Conservation (phyloP, 371 early-diverging fungal species). For the Nematocida sp. region DNA sequence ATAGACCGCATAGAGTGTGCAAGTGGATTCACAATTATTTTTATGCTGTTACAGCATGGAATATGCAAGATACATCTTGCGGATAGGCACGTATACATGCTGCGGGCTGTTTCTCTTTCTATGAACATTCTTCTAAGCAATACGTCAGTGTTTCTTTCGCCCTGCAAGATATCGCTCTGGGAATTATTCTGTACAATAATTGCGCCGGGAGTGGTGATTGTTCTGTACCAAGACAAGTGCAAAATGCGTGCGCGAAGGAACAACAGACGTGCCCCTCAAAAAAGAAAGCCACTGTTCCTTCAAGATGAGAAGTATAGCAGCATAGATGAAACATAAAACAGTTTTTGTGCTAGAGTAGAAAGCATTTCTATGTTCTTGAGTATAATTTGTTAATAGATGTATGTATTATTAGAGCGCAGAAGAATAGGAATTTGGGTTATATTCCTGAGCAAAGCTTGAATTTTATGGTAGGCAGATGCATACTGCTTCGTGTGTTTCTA, state of each 20-base stretch:
- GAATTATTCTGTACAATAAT: constrained; percentile 43
- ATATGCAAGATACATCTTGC: background rate
- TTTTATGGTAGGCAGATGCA: no score
- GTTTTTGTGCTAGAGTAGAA: no score
- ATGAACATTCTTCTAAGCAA: constrained; percentile 31
- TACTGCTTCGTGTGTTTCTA: no score
- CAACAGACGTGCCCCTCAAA: background rate
- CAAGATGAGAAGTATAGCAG: background rate
- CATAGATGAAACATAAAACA: no score
- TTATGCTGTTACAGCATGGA: background rate
- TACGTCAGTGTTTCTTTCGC: background rate
- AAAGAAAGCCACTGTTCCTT: background rate
- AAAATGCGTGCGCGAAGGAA: background rate
- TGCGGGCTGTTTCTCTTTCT: constrained; percentile 20
- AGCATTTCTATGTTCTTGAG: no score
- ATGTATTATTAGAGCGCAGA: no score
- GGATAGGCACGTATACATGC: background rate
- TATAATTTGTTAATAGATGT: no score
- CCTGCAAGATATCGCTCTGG: background rate
- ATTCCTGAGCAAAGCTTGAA: no score
- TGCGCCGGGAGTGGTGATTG: background rate
- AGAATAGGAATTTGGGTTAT: no score
- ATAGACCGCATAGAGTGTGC: constrained; percentile 9
- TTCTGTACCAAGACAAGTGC: constrained; percentile 38
- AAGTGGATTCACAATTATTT: background rate